Base-by-base conservation (phyloP, 2,329 filamentous ascomycete genomes). In the Phaeosphaeriaceae sp. region DNA sequence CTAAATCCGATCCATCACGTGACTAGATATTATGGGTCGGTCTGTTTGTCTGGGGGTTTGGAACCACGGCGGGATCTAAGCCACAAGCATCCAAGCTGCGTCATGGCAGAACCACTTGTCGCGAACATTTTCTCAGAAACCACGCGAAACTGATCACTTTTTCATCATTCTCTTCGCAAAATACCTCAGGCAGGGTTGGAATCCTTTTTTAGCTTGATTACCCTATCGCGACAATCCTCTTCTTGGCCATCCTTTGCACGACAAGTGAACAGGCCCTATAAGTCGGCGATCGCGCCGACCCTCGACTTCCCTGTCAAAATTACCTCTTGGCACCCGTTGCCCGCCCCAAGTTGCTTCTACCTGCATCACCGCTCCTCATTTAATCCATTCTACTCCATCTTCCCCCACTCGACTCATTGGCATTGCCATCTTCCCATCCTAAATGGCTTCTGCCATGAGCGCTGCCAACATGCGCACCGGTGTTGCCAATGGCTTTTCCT, bases 401-500 rank as follows among this genome's bases (percentile, higher is more conserved):
- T 42, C 35, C 37, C 36, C n/a, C n/a, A n/a, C n/a, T n/a, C n/a
- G n/a, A n/a, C n/a, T n/a, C n/a, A n/a, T n/a, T n/a, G n/a, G n/a
- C n/a, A n/a, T n/a, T n/a, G n/a, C 44, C 55, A 55, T 56, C 55
- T 54, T 42, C 35, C 37, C 36, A 46, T 54, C 54, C 54, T 15
- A 17, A 40, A 56, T 26, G 23, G 65, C 60, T 38, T 46, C 52
- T 36, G 68, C 65, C 58, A 66, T 70, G 52, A 66, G 64, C 62
- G 48, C 62, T 40, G 34, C 60, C 54, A 57, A 51, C 50, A 56
- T 57, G 15, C 50, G 58, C 44, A 29, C 54, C 26, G 42, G 52
- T 46, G 30, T 37, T 29, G 45, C 58, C 66, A 68, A 71, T 71
- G 70, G 63, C 66, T 55, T 59, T 44, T 59, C 60, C 13, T 50